Evolutionary conservation across 2,329 filamentous ascomycete species (phyloP), one percentile per base, ranked within the genome.

Genomic region (Verticillium tricorpus): DNA sequence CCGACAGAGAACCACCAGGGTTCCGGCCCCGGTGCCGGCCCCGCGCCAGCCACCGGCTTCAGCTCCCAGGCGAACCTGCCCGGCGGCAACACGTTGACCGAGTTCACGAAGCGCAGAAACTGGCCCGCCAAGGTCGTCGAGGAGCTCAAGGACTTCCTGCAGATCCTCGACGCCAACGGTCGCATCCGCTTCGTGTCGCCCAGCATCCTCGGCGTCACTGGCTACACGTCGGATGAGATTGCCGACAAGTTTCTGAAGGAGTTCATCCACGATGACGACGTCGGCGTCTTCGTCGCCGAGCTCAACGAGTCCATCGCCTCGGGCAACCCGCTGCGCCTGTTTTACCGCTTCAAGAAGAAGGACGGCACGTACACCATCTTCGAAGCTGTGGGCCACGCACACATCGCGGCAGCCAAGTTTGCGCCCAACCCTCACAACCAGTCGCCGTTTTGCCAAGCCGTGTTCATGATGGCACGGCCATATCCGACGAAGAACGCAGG

Each of bases 61-160:
- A 67, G 64, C 39, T 60, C 67, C 28, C 68, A 67, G 56, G 67
- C 69, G 64, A 68, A 68, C 64, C 63, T 73, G 28, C 70, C 73
- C 28, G 72, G 71, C 64, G 73, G 73, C 60, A 82, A 73, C 69
- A 81, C 79, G 17, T 69, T 86, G 65, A 85, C 82, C 63, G 83
- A 86, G 70, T 86, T 86, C 64, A 86, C 83, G 55, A 86, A 86
- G 73, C 76, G 84, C 68, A 78, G 82, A 63, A 85, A 95, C 72
- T 97, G 94, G 94, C 90, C 92, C 17, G 91, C 93, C 72, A 89
- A 91, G 67, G 89, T 97, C 14, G 85, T 97, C 28, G 91, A 96
- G 74, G 93, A 97, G 79, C 81, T 98, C 68, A 91, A 89, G 71
- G 94, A 97, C 74, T 86, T 97, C 68, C 77, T 97, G 61, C 89